Conservation (phyloP, 1,139 yeast genomes). For the Scheffersomyces segobiensis region DNA sequence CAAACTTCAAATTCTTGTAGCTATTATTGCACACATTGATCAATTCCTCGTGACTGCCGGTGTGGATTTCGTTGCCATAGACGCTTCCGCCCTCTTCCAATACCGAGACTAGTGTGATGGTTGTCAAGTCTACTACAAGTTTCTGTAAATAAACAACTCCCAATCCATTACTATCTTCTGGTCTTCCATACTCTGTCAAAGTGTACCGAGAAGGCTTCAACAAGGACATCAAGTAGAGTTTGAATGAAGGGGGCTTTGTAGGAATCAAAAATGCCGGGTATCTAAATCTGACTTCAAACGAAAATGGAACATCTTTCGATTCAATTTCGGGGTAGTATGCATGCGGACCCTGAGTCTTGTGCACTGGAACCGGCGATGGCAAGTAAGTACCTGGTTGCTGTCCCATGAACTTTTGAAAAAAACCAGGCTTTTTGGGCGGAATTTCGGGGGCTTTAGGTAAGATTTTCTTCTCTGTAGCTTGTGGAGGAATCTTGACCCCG, state of each 20-base stretch:
- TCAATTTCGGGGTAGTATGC: constrained; percentile 25
- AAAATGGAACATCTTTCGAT: constrained; percentile 43
- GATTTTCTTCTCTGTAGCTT: constrained; percentile 11
- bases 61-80: constrained; percentile 25
- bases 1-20: constrained; percentile 40
- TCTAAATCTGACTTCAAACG: constrained; percentile 48
- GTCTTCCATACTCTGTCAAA: constrained; percentile 34
- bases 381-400: constrained; percentile 2
- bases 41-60: constrained; percentile 27
- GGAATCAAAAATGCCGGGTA: constrained; percentile 49
- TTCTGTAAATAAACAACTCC: constrained; percentile 47
- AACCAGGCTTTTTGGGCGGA: constrained; percentile 10
- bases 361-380: constrained; percentile 4
- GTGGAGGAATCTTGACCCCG: constrained; percentile 31
- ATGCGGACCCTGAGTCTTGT: constrained; percentile 7
- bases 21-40: constrained; percentile 32
- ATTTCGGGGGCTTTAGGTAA: constrained; percentile 20
- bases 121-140: constrained; percentile 34
- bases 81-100: constrained; percentile 30
- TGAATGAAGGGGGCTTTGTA: constrained; percentile 40
- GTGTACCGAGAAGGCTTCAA: constrained; percentile 37
- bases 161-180: constrained; percentile 47
- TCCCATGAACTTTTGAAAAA: constrained; percentile 15
- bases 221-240: constrained; percentile 36
- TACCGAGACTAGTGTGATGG: constrained; percentile 36